Base-by-base conservation (phyloP, 257 asterid genomes). In the Ophiorrhiza pumila region DNA sequence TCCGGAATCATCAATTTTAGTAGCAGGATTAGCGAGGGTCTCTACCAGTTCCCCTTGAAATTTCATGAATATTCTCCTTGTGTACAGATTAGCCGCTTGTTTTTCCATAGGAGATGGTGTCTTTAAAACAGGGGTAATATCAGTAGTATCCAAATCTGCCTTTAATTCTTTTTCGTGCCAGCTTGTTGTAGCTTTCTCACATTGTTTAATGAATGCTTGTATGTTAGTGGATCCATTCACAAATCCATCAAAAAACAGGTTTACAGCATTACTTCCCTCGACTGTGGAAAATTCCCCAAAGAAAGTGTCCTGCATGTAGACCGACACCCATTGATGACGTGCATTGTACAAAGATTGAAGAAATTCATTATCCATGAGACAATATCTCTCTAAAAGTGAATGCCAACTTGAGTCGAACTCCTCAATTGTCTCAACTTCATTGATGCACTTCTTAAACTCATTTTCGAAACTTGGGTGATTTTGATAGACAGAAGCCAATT, bases 71-170 rank as follows among this genome's bases (percentile, higher is more conserved):
- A 91, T 76, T 79, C 80, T 88, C 83, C 89, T 82, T 18, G 97
- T 90, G 74, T 85, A 93, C 25, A 87, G 83, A 72, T 79, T 77
- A 58, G 98, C 98, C 20, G 95, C 98, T 75, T 93, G 97, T 78
- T 93, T 93, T 77, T 90, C 98, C 98, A 87, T 93, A 22, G 98
- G 97, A 17, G 97, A 90, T 2, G 96, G 96, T 8, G 98, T 93
- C 78, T 79, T 93, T 71, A 93, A 68, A 75, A 85, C 78, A 3
- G 91, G 93, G 5, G 81, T 78, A 50, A 80, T 72, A 72, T 74
- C 84, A 64, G 55, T 74, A 62, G 96, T 89, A 45, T 90, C 97
- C 56, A 82, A 79, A 41, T 93, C 96, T 25, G 89, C 98, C 79
- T 83, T 90, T 27, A 77, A 67, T 69, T 90, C 97, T 78, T 76